Evolutionary conservation across 2,329 filamentous ascomycete species (phyloP), one percentile per base, ranked within the genome.

Genomic region (Rutstroemia sp.): DNA sequence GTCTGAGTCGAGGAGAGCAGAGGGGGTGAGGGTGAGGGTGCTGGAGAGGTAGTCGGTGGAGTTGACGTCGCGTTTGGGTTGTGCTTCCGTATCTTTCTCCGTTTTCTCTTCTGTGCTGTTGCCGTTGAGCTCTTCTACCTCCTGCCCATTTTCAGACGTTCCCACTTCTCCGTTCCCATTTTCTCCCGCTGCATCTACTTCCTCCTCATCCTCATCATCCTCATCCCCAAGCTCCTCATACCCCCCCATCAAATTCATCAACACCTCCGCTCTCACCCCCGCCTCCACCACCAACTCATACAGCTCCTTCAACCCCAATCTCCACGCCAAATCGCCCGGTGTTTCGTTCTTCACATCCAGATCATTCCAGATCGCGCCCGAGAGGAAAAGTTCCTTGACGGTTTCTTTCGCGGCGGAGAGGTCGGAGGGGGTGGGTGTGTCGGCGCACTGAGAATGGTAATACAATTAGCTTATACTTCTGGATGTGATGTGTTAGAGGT

Each of bases 331-430:
- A 70, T 92, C 97, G 7, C 91, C 94, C 0, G 94, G 91, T 3
- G 94, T 97, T 76, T 97, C 92, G 65, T 90, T 81, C 64, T 89
- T 86, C 63, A 77, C 74, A 71, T 97, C 90, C 56, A 97, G 76
- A 70, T 96, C 92, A 73, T 99, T 99, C 94, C 94, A 99, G 64
- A 97, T 96, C 10, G 90, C 94, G 34, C 94, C 94, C 64, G 88
- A 87, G 67, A 92, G 80, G 58, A 97, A 83, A 7, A 97, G 78
- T 67, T 94, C 81, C 63, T 82, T 80, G 4, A 96, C 75, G 0
- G 86, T 86, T 52, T 84, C 81, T 55, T 80, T 78, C 2, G 84
- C 88, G 40, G 81, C 80, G 48, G 84, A 80, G 34, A 87, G 70
- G 42, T 69, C 64, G 59, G 44, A 65, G 53, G 5, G 4, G 2